These are phyloP conservation scores for Penicillium canariense DNA, from an alignment of 495 filamentous ascomycete species.

Conservation along the genomic window DNA sequence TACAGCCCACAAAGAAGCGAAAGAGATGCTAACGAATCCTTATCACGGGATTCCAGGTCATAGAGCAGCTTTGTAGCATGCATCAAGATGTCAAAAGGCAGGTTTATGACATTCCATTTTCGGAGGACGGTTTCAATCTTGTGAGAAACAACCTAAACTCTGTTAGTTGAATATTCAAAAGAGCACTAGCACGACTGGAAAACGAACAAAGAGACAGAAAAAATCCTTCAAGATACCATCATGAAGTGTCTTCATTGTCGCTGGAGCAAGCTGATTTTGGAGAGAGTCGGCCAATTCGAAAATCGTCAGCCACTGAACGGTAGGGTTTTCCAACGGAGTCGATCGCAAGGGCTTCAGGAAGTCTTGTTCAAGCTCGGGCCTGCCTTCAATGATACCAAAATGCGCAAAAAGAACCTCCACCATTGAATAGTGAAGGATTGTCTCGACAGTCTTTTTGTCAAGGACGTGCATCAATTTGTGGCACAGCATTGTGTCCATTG, in stretches of 20 bases:
- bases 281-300: not conserved
- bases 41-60: not conserved
- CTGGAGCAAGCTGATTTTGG: not conserved
- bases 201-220: slow-evolving; percentile 9
- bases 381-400: not conserved
- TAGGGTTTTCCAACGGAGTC: not conserved
- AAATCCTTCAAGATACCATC: slow-evolving; percentile 2
- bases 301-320: not conserved
- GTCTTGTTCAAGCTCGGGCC: not conserved
- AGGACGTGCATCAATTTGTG: slow-evolving; percentile 1
- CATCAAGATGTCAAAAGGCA: slow-evolving; percentile 3
- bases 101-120: not conserved
- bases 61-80: slow-evolving; percentile 2
- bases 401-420: not conserved
- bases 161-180: not conserved
- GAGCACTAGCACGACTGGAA: not conserved
- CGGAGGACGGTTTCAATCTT: not conserved
- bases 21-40: not conserved
- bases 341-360: not conserved
- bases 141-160: slow-evolving; percentile 1
- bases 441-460: slow-evolving; percentile 3
- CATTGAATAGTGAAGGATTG: slow-evolving; percentile 5
- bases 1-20: slow-evolving; percentile 7
- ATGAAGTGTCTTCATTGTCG: not conserved
- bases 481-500: not conserved